Evolutionary conservation across 192 early-diverging fungal genomes (phyloP).

Genomic region (Kappamyces sp.): DNA sequence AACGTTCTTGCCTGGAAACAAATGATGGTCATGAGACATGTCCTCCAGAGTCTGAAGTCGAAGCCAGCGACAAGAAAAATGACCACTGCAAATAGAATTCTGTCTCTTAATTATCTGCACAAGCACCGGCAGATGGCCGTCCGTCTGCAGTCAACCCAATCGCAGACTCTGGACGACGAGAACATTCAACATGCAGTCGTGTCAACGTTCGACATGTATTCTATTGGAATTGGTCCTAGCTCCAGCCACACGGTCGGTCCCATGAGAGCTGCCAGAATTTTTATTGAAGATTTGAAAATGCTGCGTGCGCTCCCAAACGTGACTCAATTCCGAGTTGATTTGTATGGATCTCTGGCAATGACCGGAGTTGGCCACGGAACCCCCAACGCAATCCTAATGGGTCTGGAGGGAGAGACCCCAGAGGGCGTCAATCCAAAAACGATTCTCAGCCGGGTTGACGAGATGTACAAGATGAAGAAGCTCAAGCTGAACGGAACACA

Average conservation of each 20-base stretch:
- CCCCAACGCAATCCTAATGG: slow-evolving; percentile 80
- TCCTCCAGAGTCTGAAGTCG: no score
- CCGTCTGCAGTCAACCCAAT: no score
- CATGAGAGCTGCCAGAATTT: slow-evolving; percentile 94
- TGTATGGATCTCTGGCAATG: slow-evolving; percentile 90
- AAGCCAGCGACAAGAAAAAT: no score
- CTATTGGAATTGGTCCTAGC: slow-evolving; percentile 92
- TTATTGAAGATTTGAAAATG: slow-evolving; percentile 76
- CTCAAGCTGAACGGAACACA: slow-evolving; percentile 68
- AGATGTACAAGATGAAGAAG: slow-evolving; percentile 62
- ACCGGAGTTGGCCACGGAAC: slow-evolving; percentile 97
- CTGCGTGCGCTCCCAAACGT: slow-evolving; percentile 40
- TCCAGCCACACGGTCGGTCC: slow-evolving; percentile 80
- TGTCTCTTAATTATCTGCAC: no score
- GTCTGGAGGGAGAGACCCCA: slow-evolving; percentile 79
- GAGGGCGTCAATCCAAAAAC: slow-evolving; percentile 71
- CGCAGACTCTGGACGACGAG: not conserved
- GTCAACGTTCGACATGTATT: slow-evolving; percentile 91
- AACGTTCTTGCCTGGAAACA: no score
- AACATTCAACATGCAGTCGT: slow-evolving; percentile 72
- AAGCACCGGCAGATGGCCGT: no score
- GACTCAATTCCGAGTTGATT: slow-evolving; percentile 64
- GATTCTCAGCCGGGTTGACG: slow-evolving; percentile 54
- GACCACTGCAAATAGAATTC: no score
- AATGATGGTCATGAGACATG: no score